Evolutionary conservation across 495 filamentous ascomycete genomes (phyloP), one percentile per base, ranked within the genome.

Genomic region (Xylaria scruposa): DNA sequence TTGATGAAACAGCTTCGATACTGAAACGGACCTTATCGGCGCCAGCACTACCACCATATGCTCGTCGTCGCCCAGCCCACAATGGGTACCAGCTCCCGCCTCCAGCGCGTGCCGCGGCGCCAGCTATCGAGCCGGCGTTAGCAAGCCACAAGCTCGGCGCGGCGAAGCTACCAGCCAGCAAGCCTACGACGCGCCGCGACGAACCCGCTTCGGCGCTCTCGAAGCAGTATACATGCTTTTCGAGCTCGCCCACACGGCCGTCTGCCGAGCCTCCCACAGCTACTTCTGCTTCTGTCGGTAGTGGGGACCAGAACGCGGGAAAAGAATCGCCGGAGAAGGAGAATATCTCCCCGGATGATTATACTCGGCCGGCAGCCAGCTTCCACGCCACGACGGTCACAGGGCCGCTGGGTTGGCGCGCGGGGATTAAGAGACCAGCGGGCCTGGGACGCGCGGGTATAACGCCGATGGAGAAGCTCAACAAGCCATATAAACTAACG

Each of bases 401-500:
- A 24, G 78, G 71, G 0, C 74, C 79, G 68, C 77, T 77, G 6
- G 75, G 69, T 17, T 78, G 79, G 56, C 74, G 79, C 12, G 76
- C 76, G 10, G 77, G 79, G 0, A 73, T 81, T 54, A 80, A 78
- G 75, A 78, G 79, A 65, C 77, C 81, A 29, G 64, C 67, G 26
- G 58, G 83, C 5, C 75, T 83, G 12, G 73, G 78, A 15, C 76
- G 75, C 4, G 77, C 73, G 24, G 69, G 72, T 0, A 83, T 85
- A 31, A 72, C 78, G 49, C 78, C 81, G 12, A 81, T 86, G 70
- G 82, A 85, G 19, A 80, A 74, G 75, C 69, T 85, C 65, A 76
- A 80, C 51, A 84, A 78, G 67, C 84, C 84, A 46, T 86, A 85
- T 67, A 85, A 84, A 77, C 82, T 84, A 73, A 85, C 82, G 10